Base-by-base conservation (phyloP, 148 eudicot genomes). In the Vaccinium myrtillus region DNA sequence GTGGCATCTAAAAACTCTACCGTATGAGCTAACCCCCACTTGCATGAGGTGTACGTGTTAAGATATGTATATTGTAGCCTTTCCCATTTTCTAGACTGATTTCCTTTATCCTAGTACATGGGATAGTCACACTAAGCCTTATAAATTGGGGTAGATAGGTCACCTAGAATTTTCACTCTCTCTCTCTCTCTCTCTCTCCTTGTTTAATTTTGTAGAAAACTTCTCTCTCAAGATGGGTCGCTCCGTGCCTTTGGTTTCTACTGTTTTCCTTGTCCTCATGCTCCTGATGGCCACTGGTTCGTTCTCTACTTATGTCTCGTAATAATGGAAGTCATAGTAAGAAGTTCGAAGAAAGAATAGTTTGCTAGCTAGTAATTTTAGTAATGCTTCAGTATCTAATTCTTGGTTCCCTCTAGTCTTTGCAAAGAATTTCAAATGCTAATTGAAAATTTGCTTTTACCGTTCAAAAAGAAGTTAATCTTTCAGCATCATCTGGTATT, bases 271-370 rank as follows among this genome's bases (percentile, higher is more conserved):
- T 32, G 39, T 84, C 82, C 32, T 86, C 53, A 79, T 88, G 63
- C 90, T 88, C 30, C 27, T 86, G 32, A 59, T 83, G 39, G 88
- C 90, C 83, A 77, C 83, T 49, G 88, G 88, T 88, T 53, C 43
- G 32, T n/a, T 77, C 61, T 78, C 80, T 78, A 71, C 27, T 69
- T 10, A 27, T 27, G 39, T 69, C 13, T 12, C 74, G 12, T 23
- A 4, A 10, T 25, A 3, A 27, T 27, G 2, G 3, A 63, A 63
- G 69, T 58, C 1, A 4, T 58, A 0, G 63, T 18, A 58, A 16
- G 63, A 58, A 58, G 19, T 21, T 23, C n/a, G 25, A 63, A n/a
- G 27, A 63, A 58, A 7, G 14, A 54, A 18, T 18, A 58, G n/a
- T 58, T 58, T 58, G 58, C 30, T 30, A 30, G 30, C 30, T 30